Percentiles rank a stretch among this genome's conserved stretches.
These are phyloP conservation scores for Colletotrichum sublineola DNA, from an alignment of 2,329 filamentous ascomycete genomes.

Conservation along the genomic window DNA sequence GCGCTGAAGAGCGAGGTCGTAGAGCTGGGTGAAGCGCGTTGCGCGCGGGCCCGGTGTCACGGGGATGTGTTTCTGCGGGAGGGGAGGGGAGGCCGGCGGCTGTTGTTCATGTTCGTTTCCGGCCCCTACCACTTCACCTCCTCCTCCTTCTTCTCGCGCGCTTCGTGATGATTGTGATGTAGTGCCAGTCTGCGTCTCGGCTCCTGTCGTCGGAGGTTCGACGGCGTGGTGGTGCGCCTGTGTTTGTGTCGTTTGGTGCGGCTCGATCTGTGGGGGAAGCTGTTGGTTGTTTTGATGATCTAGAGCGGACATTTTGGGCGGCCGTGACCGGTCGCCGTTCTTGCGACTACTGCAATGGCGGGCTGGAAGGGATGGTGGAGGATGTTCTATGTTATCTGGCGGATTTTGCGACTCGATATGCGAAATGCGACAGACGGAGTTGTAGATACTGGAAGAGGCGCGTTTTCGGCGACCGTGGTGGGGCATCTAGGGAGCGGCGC, in stretches of 20 bases:
- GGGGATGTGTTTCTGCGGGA: slow-evolving; percentile 58
- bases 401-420: not conserved
- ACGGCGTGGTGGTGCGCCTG: slow-evolving; percentile 11
- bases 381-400: not conserved
- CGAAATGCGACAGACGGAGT: slow-evolving; percentile 1
- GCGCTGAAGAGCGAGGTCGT: slow-evolving; percentile 63
- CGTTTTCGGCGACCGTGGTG: slow-evolving; percentile 1
- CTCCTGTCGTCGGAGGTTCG: not conserved
- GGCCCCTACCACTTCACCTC: not conserved
- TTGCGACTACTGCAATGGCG: not conserved
- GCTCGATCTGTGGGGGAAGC: not conserved
- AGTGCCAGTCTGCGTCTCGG: not conserved
- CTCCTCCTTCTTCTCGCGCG: not conserved
- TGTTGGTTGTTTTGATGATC: slow-evolving; percentile 8
- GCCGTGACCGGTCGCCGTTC: not conserved
- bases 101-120: slow-evolving; percentile 10
- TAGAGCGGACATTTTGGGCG: slow-evolving; percentile 5
- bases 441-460: not conserved
- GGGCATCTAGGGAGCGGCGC: not conserved
- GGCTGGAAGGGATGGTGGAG: not conserved
- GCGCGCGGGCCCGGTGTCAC: slow-evolving; percentile 70
- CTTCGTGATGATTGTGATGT: not conserved
- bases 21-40: slow-evolving; percentile 65
- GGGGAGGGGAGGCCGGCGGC: slow-evolving; percentile 53
- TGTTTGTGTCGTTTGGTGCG: not conserved